Evolutionary conservation across 345 rosid species (phyloP).

Genomic region (Euclidium syriacum): DNA sequence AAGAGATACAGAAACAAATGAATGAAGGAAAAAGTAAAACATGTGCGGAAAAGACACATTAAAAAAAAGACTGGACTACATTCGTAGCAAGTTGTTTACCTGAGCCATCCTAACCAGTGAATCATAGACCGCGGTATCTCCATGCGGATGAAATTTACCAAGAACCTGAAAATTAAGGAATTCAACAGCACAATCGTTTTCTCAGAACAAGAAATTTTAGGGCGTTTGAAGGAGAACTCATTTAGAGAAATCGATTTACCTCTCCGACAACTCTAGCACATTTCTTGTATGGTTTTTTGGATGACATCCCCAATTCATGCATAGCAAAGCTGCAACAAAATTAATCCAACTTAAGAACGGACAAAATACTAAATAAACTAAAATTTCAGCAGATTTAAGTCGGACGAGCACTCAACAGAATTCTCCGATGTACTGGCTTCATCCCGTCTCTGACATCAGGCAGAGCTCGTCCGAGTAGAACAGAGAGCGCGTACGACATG

Average conservation of each 20-base stretch:
- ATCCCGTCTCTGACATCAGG: slow-evolving; percentile 94
- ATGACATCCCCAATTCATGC: slow-evolving; percentile 94
- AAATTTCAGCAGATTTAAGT: background rate
- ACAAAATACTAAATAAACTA: background rate
- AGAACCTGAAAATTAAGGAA: slow-evolving; percentile 54
- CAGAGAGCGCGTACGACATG: slow-evolving; percentile 89
- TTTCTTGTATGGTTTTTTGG: slow-evolving; percentile 86
- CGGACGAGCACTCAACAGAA: slow-evolving; percentile 48
- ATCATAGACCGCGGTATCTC: slow-evolving; percentile 91
- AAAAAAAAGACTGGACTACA: background rate
- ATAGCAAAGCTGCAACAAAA: slow-evolving; percentile 63
- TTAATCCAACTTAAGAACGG: background rate
- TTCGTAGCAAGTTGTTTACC: slow-evolving; percentile 34
- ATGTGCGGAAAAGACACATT: background rate
- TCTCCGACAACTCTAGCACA: slow-evolving; percentile 99
- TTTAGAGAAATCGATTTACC: slow-evolving; percentile 34
- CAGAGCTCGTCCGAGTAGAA: slow-evolving; percentile 87
- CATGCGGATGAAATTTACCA: slow-evolving; percentile 97
- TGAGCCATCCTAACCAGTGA: slow-evolving; percentile 97
- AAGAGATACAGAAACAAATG: background rate
- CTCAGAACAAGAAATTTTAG: background rate
- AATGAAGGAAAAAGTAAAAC: background rate
- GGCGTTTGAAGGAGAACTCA: background rate
- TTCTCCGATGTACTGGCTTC: slow-evolving; percentile 94
- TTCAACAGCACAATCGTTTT: background rate